Evolutionary conservation across 2,329 filamentous ascomycete species (phyloP), one percentile per base, ranked within the genome.

Genomic region (Cladosporium sp.): DNA sequence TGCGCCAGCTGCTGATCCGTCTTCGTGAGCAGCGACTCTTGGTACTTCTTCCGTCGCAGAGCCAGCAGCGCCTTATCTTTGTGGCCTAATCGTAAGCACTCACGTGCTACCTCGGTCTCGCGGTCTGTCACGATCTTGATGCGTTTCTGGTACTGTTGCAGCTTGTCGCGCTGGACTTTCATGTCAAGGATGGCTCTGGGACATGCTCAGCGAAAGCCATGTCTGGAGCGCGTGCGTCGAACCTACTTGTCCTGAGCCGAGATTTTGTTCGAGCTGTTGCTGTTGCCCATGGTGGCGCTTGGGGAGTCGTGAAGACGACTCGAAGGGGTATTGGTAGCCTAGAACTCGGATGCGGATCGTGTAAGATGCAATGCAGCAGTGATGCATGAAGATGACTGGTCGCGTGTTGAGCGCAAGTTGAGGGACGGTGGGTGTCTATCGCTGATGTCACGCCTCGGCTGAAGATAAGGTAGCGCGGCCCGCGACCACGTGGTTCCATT

Each of bases 81-180:
- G 81, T 97, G 91, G 74, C 91, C 90, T 68, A 87, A 85, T 21
- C 88, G 88, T 24, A 98, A 85, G 81, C 96, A 93, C 81, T 92
- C 86, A 71, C 87, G 88, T 26, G 95, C 94, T 66, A 97, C 90
- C 55, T 89, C 90, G 59, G 91, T 97, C 81, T 99, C 94, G 71
- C 90, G 90, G 76, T 90, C 87, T 7, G 94, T 97, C 44, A 99
- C 87, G 61, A 92, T 85, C 41, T 89, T 90, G 76, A 99, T 95
- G 74, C 92, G 91, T 75, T 91, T 90, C 80, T 97, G 94, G 82
- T 98, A 98, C 78, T 96, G 93, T 75, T 96, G 93, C 3, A 99
- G 89, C 79, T 93, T 96, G 84, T 99, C 95, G 79, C 95, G 93
- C 82, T 98, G 94, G 80, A 88, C 92, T 83, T 98, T 98, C 82